phyloP scores from a whole-genome alignment of 148 eudicot species.

The Arctostaphylos glauca region DNA sequence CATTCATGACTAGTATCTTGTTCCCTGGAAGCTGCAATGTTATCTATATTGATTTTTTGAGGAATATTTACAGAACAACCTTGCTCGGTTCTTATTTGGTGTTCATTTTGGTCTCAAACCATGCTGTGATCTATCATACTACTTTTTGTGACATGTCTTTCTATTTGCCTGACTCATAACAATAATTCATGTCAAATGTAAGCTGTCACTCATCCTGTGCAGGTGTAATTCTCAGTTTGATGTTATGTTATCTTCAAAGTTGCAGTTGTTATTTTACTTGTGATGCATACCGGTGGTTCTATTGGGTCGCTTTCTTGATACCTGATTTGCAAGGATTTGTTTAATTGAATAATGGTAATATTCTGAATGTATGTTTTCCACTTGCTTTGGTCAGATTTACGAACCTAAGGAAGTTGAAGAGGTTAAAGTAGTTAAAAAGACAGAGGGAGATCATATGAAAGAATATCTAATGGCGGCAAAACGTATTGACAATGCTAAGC shows the following conservation, averaged over 20 bases:
- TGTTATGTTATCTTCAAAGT: background rate
- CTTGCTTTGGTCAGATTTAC: slow-evolving; percentile 53
- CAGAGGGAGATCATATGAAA: slow-evolving; percentile 50
- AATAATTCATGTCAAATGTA: background rate
- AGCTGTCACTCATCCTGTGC: background rate
- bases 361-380: background rate
- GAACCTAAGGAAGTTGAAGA: slow-evolving; percentile 70
- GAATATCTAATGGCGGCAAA: slow-evolving; percentile 68
- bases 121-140: background rate
- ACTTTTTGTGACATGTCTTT: background rate
- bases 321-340: background rate
- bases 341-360: background rate
- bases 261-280: background rate
- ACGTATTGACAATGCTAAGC: slow-evolving; percentile 49
- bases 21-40: background rate
- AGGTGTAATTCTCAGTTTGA: background rate
- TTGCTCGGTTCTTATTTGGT: background rate
- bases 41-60: background rate
- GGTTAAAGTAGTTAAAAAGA: slow-evolving; percentile 66
- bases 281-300: background rate
- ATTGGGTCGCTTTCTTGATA: background rate
- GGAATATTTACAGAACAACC: background rate
- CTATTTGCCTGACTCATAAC: background rate
- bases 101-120: background rate
- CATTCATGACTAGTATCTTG: background rate